These are phyloP conservation scores for Volvariella surrecta DNA, from an alignment of 1,284 basidiomycete genomes.

Conservation along the genomic window DNA sequence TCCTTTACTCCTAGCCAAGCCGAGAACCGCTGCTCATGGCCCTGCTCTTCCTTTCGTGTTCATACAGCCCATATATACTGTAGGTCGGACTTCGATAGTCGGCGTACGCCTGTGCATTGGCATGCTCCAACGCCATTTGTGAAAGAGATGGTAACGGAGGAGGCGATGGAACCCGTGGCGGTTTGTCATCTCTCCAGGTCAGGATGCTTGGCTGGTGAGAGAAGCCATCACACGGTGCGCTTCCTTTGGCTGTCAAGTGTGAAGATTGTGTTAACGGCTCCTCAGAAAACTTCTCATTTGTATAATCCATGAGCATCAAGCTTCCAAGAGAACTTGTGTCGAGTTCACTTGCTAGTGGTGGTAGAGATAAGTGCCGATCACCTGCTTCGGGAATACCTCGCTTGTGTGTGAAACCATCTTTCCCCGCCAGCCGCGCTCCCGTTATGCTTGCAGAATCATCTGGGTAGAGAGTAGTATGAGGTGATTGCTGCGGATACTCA, in stretches of 20 bases:
- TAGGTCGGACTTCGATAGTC: constrained; percentile 74
- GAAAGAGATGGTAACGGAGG: constrained; percentile 64
- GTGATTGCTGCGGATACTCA: constrained; percentile 25
- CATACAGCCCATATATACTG: constrained; percentile 70
- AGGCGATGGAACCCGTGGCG: constrained; percentile 71
- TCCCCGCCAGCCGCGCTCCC: constrained; percentile 21
- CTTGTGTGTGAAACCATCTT: constrained; percentile 14
- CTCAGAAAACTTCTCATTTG: constrained; percentile 20
- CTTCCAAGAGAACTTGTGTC: constrained; percentile 44
- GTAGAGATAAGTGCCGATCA: constrained; percentile 10
- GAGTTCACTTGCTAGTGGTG: constrained; percentile 19
- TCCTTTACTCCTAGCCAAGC: constrained; percentile 11
- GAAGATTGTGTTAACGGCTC: too few relatives aligned
- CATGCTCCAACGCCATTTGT: constrained; percentile 66
- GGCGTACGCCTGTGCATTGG: constrained; percentile 48
- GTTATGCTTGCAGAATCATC: constrained; percentile 64
- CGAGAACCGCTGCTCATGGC: constrained; percentile 10
- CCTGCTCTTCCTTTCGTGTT: constrained; percentile 50
- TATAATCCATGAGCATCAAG: constrained; percentile 40
- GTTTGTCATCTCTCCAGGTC: constrained; percentile 40
- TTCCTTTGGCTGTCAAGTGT: too few relatives aligned
- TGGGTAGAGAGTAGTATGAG: constrained; percentile 55
- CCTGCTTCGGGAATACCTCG: neutral
- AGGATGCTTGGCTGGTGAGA: too few relatives aligned
- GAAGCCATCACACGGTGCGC: too few relatives aligned